Percentiles rank a stretch among this genome's conserved stretches.
phyloP scores from a whole-genome alignment of 139 green algal species.

The Chlamydomonas schloesseri region DNA sequence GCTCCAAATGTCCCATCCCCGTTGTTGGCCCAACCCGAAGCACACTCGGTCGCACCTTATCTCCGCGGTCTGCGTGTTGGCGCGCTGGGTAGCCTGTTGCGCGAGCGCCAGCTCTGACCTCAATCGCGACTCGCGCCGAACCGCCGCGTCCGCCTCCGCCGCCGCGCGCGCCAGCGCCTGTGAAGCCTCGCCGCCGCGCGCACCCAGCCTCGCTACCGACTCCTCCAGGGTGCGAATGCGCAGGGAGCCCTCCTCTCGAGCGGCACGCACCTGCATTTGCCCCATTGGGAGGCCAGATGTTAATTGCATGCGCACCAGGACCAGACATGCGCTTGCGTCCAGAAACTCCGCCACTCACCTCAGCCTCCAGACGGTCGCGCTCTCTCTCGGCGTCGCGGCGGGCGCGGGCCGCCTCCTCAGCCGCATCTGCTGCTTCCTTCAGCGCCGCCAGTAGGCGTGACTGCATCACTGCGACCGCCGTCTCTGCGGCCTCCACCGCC shows the following conservation, averaged over 20 bases:
- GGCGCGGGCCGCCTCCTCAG: conserved; percentile 18
- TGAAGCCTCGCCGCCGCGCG: conserved; percentile 21
- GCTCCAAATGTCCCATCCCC: too few relatives aligned
- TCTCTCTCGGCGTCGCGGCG: conserved; percentile 49
- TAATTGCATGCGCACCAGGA: neutral
- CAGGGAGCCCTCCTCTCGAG: conserved; percentile 57
- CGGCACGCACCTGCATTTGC: conserved; percentile 47
- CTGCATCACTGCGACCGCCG: conserved; percentile 67
- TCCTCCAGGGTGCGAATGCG: conserved; percentile 63
- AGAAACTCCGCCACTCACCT: conserved; percentile 38
- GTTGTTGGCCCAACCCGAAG: too few relatives aligned
- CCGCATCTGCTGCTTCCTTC: conserved; percentile 6
- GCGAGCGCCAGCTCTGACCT: conserved; percentile 29
- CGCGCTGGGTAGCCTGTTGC: conserved; percentile 46
- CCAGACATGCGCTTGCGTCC: too few relatives aligned
- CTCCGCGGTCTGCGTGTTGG: conserved; percentile 54
- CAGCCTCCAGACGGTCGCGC: conserved; percentile 37
- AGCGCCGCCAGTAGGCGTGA: conserved; percentile 56
- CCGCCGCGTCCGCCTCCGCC: conserved; percentile 33
- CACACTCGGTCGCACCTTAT: neutral
- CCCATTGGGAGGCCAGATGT: too few relatives aligned
- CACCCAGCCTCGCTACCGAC: conserved; percentile 46
- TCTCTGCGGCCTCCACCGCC: conserved; percentile 65
- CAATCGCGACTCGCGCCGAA: conserved; percentile 35
- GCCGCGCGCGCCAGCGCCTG: conserved; percentile 29